phyloP scores from a whole-genome alignment of 176 grass and related monocot genomes.

The Oryza officinalis region DNA sequence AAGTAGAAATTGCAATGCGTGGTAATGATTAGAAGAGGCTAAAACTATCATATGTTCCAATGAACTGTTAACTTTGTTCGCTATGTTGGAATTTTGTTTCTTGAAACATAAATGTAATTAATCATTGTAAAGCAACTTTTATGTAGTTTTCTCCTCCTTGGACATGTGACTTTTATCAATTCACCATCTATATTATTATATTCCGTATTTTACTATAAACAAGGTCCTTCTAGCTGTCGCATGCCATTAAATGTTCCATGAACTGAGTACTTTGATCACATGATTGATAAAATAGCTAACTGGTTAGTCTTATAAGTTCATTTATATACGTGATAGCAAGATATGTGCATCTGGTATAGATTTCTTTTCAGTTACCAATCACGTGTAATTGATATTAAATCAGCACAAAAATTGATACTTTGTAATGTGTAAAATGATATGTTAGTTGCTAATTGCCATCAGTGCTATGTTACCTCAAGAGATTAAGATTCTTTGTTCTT shows the following conservation, averaged over 20 bases:
- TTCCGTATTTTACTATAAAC: neutral
- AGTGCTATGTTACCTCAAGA: constrained; percentile 1
- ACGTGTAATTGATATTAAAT: constrained; percentile 12
- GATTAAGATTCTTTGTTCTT: constrained; percentile 14
- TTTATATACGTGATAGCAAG: constrained; percentile 1
- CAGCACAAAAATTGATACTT: constrained; percentile 11
- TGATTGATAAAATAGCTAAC: constrained; percentile 4
- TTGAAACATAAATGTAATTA: neutral
- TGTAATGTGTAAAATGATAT: constrained; percentile 14
- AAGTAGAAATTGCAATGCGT: constrained; percentile 95
- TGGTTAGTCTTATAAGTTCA: constrained; percentile 23
- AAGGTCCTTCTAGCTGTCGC: neutral
- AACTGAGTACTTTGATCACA: constrained; percentile 14
- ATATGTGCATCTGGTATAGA: neutral
- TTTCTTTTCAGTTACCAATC: constrained; percentile 13
- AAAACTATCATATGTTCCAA: constrained; percentile 20
- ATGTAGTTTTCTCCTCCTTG: constrained; percentile 4
- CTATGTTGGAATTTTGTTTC: constrained; percentile 12
- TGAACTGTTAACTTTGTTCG: constrained; percentile 28
- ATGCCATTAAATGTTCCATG: constrained; percentile 25
- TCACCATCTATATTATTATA: neutral
- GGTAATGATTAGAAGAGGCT: constrained; percentile 51
- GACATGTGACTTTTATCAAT: neutral
- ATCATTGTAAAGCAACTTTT: constrained; percentile 12
- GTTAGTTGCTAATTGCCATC: neutral